Percentiles rank a stretch among this genome's conserved stretches.
Evolutionary conservation across 208 protist genomes (phyloP).

Genomic region (Tetramitus jugosus): DNA sequence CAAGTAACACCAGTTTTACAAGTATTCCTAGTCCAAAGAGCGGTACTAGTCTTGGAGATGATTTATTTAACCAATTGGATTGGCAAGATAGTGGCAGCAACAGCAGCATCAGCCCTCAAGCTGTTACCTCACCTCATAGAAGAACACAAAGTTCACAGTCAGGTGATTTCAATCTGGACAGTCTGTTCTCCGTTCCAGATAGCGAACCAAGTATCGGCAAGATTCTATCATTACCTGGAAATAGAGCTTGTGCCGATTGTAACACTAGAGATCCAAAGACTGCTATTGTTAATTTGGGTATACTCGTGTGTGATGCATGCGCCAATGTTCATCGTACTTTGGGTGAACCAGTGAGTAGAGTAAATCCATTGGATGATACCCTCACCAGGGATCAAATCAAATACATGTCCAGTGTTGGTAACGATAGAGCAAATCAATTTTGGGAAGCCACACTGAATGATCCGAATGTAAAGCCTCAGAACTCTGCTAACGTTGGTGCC

Average conservation of each 20-base stretch:
- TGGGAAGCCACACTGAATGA: no score
- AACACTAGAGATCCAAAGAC: constrained; percentile 53
- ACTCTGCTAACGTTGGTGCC: no score
- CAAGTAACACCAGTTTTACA: no score
- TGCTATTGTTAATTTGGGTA: constrained; percentile 71
- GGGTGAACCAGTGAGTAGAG: constrained; percentile 79
- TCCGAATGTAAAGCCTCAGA: no score
- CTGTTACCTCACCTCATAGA: no score
- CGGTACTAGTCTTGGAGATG: background rate
- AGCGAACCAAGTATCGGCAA: no score
- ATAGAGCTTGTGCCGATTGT: constrained; percentile 35
- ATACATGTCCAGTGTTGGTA: constrained; percentile 1
- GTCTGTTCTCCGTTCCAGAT: no score
- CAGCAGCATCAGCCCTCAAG: no score
- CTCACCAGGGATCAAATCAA: constrained; percentile 62
- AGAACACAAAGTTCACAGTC: no score
- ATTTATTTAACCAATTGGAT: constrained; percentile 5
- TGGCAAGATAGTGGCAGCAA: background rate
- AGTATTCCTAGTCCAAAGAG: background rate
- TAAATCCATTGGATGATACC: constrained; percentile 72
- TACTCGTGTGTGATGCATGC: constrained; percentile 81
- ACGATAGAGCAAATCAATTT: constrained; percentile 7
- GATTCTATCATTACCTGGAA: no score
- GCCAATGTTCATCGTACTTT: constrained; percentile 78
- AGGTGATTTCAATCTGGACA: no score